Conservation (phyloP, 2,329 filamentous ascomycete genomes). For the Fusarium liriodendri region DNA sequence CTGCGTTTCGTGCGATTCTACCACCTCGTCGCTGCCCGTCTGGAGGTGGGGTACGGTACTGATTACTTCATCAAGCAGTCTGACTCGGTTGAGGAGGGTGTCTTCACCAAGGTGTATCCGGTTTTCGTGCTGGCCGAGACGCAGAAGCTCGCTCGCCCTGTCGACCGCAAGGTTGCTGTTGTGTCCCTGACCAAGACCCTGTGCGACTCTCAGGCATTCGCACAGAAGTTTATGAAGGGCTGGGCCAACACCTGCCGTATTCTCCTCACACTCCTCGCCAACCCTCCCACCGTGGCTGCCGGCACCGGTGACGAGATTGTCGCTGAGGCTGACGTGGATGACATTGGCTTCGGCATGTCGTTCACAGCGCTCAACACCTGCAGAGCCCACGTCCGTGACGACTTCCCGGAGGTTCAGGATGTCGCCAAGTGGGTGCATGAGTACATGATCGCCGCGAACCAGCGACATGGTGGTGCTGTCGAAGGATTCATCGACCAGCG, state of each 20-base stretch:
- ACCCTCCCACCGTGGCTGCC: conserved; percentile 77
- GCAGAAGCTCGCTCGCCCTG: conserved; percentile 85
- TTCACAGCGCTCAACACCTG: conserved; percentile 96
- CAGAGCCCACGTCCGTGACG: conserved; percentile 78
- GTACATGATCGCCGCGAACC: conserved; percentile 82
- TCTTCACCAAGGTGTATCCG: conserved; percentile 89
- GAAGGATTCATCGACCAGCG: conserved; percentile 78
- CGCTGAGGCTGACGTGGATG: conserved; percentile 90
- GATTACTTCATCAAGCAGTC: conserved; percentile 91
- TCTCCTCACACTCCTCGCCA: conserved; percentile 89
- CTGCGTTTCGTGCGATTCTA: conserved; percentile 93
- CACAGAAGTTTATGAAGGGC: conserved; percentile 83
- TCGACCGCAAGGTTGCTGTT: conserved; percentile 93
- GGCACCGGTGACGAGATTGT: conserved; percentile 80
- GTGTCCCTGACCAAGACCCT: conserved; percentile 94
- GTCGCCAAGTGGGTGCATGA: conserved; percentile 86
- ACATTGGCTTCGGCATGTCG: conserved; percentile 92
- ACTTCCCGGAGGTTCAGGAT: conserved; percentile 86
- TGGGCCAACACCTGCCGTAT: conserved; percentile 92
- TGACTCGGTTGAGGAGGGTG: conserved; percentile 81
- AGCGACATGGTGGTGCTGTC: conserved; percentile 77
- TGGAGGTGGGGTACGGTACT: conserved; percentile 85
- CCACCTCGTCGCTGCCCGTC: conserved; percentile 84
- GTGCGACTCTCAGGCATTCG: conserved; percentile 86
- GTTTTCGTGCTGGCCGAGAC: conserved; percentile 89